Evolutionary conservation across 371 early-diverging fungal species (phyloP).

Genomic region (Lichtheimia corymbifera): DNA sequence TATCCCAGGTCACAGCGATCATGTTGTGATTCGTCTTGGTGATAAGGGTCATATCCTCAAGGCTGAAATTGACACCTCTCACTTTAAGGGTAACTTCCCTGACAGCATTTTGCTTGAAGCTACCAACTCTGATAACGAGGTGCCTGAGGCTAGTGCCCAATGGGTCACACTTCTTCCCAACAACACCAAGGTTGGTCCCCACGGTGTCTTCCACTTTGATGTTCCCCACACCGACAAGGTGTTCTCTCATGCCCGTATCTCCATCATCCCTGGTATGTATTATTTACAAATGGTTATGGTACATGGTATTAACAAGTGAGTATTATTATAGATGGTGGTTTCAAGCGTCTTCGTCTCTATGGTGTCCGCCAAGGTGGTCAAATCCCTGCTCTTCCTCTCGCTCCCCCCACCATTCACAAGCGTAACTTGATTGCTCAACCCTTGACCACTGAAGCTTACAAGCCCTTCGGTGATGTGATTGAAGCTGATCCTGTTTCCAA

Average conservation of each 20-base stretch:
- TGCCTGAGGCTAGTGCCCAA: constrained; percentile 41
- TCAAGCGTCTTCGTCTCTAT: constrained; percentile 71
- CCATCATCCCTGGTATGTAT: constrained; percentile 60
- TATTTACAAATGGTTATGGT: neutral
- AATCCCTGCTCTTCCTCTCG: constrained; percentile 37
- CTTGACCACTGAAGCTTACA: constrained; percentile 66
- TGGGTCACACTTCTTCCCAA: constrained; percentile 54
- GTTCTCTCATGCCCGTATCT: constrained; percentile 66
- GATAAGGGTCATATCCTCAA: constrained; percentile 71
- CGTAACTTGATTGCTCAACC: constrained; percentile 48
- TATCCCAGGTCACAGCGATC: constrained; percentile 69
- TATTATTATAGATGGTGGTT: constrained; percentile 62
- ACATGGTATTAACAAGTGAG: neutral
- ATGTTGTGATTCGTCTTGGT: constrained; percentile 76
- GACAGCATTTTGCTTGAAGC: constrained; percentile 68
- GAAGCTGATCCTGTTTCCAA: constrained; percentile 40
- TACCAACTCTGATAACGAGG: constrained; percentile 37
- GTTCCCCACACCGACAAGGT: constrained; percentile 51
- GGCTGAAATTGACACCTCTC: constrained; percentile 82
- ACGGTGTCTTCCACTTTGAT: constrained; percentile 72
- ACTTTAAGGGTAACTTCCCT: constrained; percentile 89
- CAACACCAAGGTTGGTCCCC: constrained; percentile 49
- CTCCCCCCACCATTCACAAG: constrained; percentile 7
- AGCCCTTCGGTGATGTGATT: constrained; percentile 77
- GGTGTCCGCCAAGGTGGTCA: constrained; percentile 41